These are phyloP conservation scores for Poa annua DNA, from an alignment of 176 grass and related monocot species.

Conservation along the genomic window DNA sequence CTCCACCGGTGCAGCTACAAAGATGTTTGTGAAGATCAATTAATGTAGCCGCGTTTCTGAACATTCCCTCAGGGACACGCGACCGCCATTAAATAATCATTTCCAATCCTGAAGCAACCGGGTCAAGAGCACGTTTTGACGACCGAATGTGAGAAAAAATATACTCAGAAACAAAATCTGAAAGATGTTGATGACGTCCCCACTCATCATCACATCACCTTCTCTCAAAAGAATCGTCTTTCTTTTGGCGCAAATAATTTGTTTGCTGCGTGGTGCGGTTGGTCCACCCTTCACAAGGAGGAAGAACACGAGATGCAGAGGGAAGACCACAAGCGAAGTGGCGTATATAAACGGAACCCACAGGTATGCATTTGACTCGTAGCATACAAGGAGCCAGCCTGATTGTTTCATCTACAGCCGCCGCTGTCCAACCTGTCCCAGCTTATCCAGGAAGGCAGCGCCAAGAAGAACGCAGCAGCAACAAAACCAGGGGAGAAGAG, in stretches of 20 bases:
- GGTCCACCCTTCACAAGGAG: conserved; percentile 16
- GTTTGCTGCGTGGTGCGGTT: conserved; percentile 1
- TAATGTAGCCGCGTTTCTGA: background rate
- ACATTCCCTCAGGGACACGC: background rate
- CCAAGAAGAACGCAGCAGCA: conserved; percentile 48
- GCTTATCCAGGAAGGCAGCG: conserved; percentile 45
- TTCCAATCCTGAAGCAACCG: background rate
- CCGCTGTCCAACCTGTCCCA: conserved; percentile 47
- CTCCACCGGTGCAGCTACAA: background rate
- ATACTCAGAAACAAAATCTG: background rate
- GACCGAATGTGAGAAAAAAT: background rate
- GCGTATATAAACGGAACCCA: conserved; percentile 45
- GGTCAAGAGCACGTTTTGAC: conserved; percentile 47
- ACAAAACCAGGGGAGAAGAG: background rate
- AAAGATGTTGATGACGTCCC: background rate
- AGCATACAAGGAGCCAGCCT: conserved; percentile 46
- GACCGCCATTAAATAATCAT: conserved; percentile 39
- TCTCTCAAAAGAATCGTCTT: background rate
- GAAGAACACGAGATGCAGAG: background rate
- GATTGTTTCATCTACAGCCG: conserved; percentile 14
- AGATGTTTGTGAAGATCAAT: background rate
- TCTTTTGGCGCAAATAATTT: conserved; percentile 48
- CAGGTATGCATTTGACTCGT: conserved; percentile 47
- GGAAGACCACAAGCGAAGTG: background rate
- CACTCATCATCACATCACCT: conserved; percentile 5